Conservation (phyloP, 2,329 filamentous ascomycete species). For the Ambrosiella beaveri region DNA sequence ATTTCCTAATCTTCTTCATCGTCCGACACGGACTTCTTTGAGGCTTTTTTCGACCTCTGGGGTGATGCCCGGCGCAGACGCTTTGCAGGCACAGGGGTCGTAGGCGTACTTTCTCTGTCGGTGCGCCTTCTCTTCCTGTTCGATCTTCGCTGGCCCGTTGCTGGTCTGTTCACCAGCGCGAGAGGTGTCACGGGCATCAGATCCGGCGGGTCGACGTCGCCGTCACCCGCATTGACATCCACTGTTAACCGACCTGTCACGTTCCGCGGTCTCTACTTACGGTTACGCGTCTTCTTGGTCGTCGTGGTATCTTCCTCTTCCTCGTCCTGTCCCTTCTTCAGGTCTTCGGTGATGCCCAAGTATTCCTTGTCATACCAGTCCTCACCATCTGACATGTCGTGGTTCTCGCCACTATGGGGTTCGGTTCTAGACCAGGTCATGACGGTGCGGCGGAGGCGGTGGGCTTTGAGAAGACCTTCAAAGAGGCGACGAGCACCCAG, state of each 20-base stretch:
- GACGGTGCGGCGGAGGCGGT: conserved; percentile 54
- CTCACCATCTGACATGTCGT: conserved; percentile 73
- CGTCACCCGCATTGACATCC: background rate
- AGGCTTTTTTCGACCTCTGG: no score
- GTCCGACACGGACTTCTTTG: no score
- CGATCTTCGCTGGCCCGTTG: background rate
- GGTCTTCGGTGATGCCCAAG: conserved; percentile 55
- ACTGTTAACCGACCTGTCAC: conserved; percentile 1
- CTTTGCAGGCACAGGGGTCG: background rate
- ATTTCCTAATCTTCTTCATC: background rate
- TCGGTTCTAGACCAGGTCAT: conserved; percentile 64
- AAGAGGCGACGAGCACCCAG: conserved; percentile 52
- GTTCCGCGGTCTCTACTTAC: conserved; percentile 23
- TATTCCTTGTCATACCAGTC: conserved; percentile 78
- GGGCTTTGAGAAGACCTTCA: conserved; percentile 52
- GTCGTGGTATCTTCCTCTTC: conserved; percentile 57
- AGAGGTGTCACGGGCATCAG: background rate
- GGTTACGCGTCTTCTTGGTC: conserved; percentile 43
- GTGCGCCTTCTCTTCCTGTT: background rate
- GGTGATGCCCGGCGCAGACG: no score
- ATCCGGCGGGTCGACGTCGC: background rate
- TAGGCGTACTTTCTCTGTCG: background rate
- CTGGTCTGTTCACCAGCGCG: background rate
- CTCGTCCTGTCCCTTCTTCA: conserved; percentile 68
- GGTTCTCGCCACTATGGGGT: conserved; percentile 45